Base-by-base conservation (phyloP, 2,329 filamentous ascomycete species). In the Neonectria neomacrospora region DNA sequence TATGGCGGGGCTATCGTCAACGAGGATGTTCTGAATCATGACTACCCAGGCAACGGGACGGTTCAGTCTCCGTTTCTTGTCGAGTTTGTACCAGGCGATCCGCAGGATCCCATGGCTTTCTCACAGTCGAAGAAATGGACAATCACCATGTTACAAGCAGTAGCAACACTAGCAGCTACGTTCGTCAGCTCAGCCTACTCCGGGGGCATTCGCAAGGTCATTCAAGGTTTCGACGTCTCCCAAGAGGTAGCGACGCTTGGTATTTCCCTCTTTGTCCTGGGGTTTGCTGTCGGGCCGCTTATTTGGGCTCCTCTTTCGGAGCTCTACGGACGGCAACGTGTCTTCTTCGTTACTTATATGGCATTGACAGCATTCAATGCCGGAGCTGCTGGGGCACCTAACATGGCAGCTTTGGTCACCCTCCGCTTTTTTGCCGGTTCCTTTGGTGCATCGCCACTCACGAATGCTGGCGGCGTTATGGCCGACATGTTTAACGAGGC, bases 131-230 rank as follows among this genome's bases (percentile, higher is more conserved):
- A 83, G 74, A 92, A 92, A 78, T 93, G 90, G 90, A 73, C 72
- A 14, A 86, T 90, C 65, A 90, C 88, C 0, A 6, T 20, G 6
- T 45, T 68, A 3, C 66, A 66, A 52, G 88, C 90, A 3, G 66
- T 90, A 7, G 87, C 90, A 8, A 90, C 89, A 0, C 80, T 93
- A 41, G 89, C 84, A 16, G 89, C 92, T 16, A 82, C 91, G 1
- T 90, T 93, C 67, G 86, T 87, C 42, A 91, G 88, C 7, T 90
- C 88, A 1, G 90, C 90, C 5, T 91, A 87, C 74, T 86, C 85
- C 2, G 86, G 87, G 4, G 86, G 86, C 42, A 74, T 88, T 7
- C 54, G 68, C 4, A 79, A 87, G 53, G 81, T 92, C 45, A 81
- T 88, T 9, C 26, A 58, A 0, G 79, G 86, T 20, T 91, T 92